A percentile compares a stretch with the other conserved stretches of the same genome.
Conservation (phyloP, 2,329 filamentous ascomycete species). For the Fusarium circinatum region DNA sequence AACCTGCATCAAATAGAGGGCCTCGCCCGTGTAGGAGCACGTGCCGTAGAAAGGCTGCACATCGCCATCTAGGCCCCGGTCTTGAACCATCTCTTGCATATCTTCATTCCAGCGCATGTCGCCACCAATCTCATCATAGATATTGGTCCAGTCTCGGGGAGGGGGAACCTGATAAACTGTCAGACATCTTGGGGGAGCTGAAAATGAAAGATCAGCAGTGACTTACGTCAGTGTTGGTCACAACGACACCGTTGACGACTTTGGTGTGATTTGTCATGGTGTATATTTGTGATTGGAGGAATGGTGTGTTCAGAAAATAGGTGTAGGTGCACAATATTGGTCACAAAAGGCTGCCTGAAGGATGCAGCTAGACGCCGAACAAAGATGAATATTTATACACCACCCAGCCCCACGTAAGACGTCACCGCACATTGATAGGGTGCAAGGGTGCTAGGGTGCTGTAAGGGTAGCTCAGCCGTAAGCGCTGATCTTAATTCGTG, state of each 20-base stretch:
- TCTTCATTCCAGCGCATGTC: neutral
- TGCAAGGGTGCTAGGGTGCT: neutral
- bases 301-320: neutral
- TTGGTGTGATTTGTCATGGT: neutral
- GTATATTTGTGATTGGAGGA: rapidly evolving
- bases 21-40: neutral
- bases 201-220: too few species aligned
- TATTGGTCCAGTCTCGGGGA: neutral
- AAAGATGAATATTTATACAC: neutral
- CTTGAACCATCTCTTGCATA: neutral
- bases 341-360: neutral
- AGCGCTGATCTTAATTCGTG: neutral
- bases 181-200: rapidly evolving
- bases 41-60: neutral
- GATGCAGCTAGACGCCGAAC: neutral
- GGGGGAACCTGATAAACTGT: neutral
- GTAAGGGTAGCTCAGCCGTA: neutral
- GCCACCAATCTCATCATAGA: neutral
- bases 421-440: neutral
- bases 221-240: neutral
- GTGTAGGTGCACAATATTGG: too few species aligned
- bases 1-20: neutral
- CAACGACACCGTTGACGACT: neutral
- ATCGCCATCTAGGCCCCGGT: neutral
- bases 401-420: rapidly evolving